Evolutionary conservation across 768 basidiomycete species (phyloP), one percentile per base, ranked within the genome.

Genomic region (Naematelia aurantialba): DNA sequence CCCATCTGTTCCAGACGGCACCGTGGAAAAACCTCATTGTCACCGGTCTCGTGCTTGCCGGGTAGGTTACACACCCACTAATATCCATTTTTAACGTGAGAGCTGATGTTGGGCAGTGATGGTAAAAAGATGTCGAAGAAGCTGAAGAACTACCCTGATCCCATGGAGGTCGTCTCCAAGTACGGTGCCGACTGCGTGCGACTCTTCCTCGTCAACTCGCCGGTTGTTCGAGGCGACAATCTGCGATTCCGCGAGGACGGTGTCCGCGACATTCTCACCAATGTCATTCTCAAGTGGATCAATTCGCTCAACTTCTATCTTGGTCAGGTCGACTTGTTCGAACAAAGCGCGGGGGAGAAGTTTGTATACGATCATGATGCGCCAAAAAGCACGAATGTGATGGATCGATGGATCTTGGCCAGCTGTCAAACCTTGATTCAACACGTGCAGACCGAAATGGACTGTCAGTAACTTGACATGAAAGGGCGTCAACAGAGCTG

Each of bases 41-140:
- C 46, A 90, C 88, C 34, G 96, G 96, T 63, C 85, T 98, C 55
- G 91, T 99, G 30, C 86, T 99, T 51, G 96, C 94, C 47, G 87
- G 87, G 89, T 90, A 72, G 76, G 89, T 82, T n/a, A n/a, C n/a
- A n/a, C n/a, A n/a, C n/a, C 8, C 1, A n/a, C 29, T n/a, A 12
- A 42, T 27, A 12, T 48, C 55, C 22, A 48, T 26, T 12, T 24
- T 25, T 45, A 55, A 27, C 50, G n/a, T 26, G 10, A 25, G n/a
- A 21, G 24, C 26, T 60, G 12, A 58, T 14, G 22, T 25, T 49
- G 34, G 34, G 10, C 63, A 91, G 89, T 1, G 93, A 99, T 68
- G 96, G 96, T 55, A 96, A 93, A 82, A 99, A 99, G 81, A 99
- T 99, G 96, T 92, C 89, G 79, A 99, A 99, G 80, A 93, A 89